Conservation (phyloP, 768 basidiomycete species). For the Lepiota venenata region DNA sequence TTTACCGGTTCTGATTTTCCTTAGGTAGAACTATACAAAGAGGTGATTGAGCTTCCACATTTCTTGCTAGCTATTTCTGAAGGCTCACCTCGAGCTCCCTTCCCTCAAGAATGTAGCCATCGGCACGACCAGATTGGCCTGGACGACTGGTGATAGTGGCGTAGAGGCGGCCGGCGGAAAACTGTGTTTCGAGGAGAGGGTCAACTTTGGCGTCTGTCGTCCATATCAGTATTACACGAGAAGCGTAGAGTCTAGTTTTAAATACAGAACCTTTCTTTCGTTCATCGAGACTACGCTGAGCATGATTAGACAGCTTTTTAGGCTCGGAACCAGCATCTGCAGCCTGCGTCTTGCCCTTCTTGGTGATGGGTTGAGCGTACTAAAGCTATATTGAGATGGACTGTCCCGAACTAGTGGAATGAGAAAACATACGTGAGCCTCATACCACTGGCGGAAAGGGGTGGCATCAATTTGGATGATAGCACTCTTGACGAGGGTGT, state of each 20-base stretch:
- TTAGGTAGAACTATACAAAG: conserved; percentile 77
- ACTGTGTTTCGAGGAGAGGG: conserved; percentile 82
- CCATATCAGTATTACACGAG: conserved; percentile 1
- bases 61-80: too few relatives aligned
- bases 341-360: conserved; percentile 70
- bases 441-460: conserved; percentile 99
- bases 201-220: conserved; percentile 85
- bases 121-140: conserved; percentile 93
- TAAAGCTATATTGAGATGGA: conserved; percentile 24
- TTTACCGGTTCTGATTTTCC: conserved; percentile 91
- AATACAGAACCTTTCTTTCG: conserved; percentile 76
- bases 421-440: conserved; percentile 77
- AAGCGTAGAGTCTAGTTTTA: too few relatives aligned
- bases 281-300: conserved; percentile 81
- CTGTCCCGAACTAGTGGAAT: not conserved
- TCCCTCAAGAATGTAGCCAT: conserved; percentile 97
- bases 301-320: conserved; percentile 88
- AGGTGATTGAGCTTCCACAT: not conserved
- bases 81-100: conserved; percentile 89
- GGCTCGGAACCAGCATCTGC: conserved; percentile 42
- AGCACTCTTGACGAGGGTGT: conserved; percentile 96
- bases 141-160: conserved; percentile 93
- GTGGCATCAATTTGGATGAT: conserved; percentile 98
- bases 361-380: conserved; percentile 95
- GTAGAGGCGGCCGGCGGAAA: conserved; percentile 93